Conservation (phyloP, 2,329 filamentous ascomycete species). For the Apiospora pterosperma region DNA sequence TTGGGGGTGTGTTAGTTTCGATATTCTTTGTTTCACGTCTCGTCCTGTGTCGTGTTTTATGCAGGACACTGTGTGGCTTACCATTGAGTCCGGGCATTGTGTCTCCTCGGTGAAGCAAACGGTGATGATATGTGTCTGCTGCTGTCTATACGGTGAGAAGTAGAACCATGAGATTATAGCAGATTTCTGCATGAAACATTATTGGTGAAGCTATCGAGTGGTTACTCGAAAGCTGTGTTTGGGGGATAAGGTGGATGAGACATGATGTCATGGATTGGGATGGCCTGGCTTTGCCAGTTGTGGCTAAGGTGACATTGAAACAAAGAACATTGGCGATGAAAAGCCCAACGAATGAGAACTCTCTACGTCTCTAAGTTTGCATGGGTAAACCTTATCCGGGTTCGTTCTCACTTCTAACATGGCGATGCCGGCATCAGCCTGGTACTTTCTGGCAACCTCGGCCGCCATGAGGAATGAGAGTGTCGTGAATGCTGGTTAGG, state of each 20-base stretch:
- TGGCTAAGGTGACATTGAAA: background rate
- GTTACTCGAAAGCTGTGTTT: too few species aligned
- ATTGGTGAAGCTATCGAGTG: background rate
- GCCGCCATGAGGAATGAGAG: too few species aligned
- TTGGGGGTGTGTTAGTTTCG: background rate
- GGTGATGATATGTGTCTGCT: background rate
- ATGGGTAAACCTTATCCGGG: too few species aligned
- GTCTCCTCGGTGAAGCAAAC: background rate
- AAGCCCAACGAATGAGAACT: background rate
- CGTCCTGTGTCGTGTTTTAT: too few species aligned
- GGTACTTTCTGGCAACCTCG: too few species aligned
- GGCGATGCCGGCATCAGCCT: too few species aligned
- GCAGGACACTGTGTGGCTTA: background rate
- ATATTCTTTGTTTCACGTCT: background rate
- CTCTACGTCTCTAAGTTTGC: too few species aligned
- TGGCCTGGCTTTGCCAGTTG: background rate
- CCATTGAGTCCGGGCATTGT: slow-evolving; percentile 1
- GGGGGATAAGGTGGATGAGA: background rate
- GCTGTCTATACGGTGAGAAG: background rate
- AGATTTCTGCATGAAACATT: background rate
- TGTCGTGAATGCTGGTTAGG: too few species aligned
- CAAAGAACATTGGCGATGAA: background rate
- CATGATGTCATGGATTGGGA: background rate
- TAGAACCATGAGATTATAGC: background rate
- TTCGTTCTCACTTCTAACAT: too few species aligned